Evolutionary conservation across 306 rosid species (phyloP).

Genomic region (Aeschynomene evenia): DNA sequence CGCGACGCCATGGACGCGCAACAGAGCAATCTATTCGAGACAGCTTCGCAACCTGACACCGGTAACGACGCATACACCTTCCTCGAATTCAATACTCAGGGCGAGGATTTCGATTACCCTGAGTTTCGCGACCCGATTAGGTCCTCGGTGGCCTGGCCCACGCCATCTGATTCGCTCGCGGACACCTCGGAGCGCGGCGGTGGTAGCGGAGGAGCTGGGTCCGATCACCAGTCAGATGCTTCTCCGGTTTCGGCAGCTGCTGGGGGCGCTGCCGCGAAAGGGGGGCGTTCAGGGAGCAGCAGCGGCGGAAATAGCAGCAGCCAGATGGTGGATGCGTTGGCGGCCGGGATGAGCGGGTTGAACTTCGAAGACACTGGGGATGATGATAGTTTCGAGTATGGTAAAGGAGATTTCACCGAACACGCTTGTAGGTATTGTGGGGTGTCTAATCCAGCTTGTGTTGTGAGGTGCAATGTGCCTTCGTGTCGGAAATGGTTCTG

Average conservation of each 20-base stretch:
- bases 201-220: conserved; percentile 46
- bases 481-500: conserved; percentile 99
- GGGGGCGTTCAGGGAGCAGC: conserved; percentile 59
- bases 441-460: conserved; percentile 95
- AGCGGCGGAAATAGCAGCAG: conserved; percentile 55
- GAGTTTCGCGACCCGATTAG: conserved; percentile 97
- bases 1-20: conserved; percentile 72
- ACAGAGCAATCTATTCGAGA: conserved; percentile 77
- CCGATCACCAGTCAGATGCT: conserved; percentile 89
- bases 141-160: conserved; percentile 90
- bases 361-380: conserved; percentile 95
- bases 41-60: conserved; percentile 97
- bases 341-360: conserved; percentile 88
- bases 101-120: conserved; percentile 93
- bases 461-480: conserved; percentile 97
- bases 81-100: conserved; percentile 97
- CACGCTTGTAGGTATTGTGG: conserved; percentile 98
- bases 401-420: conserved; percentile 91
- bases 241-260: conserved; percentile 84
- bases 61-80: conserved; percentile 96
- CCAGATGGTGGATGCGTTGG: conserved; percentile 77
- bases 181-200: conserved; percentile 73
- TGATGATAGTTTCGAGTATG: conserved; percentile 76
- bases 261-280: conserved; percentile 55
- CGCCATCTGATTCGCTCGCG: conserved; percentile 82